Conservation (phyloP, 2,329 filamentous ascomycete genomes). For the Colletotrichum navitas region DNA sequence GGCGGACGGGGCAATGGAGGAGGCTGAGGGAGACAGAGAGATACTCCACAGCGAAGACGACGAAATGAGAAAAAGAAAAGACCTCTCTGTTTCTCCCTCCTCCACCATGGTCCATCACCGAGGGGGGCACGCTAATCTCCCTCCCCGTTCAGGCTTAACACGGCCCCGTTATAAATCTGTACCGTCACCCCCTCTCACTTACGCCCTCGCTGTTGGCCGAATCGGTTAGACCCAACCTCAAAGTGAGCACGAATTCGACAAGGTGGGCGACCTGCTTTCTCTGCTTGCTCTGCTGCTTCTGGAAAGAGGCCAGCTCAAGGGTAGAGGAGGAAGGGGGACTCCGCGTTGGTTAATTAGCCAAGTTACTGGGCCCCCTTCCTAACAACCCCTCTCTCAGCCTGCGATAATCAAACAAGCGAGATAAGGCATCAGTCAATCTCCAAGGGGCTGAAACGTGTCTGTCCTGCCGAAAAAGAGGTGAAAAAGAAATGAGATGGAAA, state of each 20-base stretch:
- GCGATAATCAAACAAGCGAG: conserved; percentile 42
- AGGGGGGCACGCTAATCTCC: conserved; percentile 19
- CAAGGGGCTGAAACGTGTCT: conserved; percentile 37
- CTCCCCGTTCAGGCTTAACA: conserved; percentile 19
- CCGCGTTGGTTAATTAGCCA: conserved; percentile 26
- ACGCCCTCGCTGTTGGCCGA: background rate
- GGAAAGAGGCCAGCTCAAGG: background rate
- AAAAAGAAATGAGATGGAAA: too few species aligned
- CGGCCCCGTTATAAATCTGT: background rate
- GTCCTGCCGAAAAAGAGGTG: background rate
- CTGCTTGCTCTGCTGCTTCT: conserved; percentile 6
- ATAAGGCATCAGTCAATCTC: conserved; percentile 37
- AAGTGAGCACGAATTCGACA: conserved; percentile 5
- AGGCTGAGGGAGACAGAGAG: background rate
- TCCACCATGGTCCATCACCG: conserved; percentile 18
- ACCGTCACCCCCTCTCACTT: conserved; percentile 7
- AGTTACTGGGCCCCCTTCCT: conserved; percentile 9
- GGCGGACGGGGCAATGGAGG: conserved; percentile 1
- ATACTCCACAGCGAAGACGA: background rate
- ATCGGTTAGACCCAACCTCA: conserved; percentile 7
- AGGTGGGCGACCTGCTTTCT: conserved; percentile 24
- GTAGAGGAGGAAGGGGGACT: conserved; percentile 15
- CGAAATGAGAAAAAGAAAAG: background rate
- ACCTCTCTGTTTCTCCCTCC: background rate
- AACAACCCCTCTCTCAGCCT: conserved; percentile 12